Percentiles rank a stretch among this genome's conserved stretches.
Conservation (phyloP, 2,329 filamentous ascomycete genomes). For the Arthrobotrys entomopaga region DNA sequence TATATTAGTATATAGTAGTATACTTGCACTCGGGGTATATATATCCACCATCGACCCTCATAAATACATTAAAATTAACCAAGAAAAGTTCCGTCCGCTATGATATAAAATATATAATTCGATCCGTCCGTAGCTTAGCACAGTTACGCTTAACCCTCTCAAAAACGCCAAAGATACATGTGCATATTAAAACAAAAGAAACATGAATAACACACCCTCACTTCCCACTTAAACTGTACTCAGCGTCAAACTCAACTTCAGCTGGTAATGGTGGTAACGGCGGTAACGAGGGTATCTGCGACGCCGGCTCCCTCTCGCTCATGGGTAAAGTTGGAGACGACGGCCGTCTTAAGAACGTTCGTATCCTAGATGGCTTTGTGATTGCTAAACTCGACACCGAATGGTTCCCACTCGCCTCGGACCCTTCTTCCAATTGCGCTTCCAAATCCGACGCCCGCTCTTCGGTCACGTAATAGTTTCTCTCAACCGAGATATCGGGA, state of each 20-base stretch:
- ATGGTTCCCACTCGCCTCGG: conserved; percentile 10
- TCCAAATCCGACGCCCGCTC: conserved; percentile 43
- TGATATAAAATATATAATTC: too few relatives aligned
- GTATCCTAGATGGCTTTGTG: conserved; percentile 21
- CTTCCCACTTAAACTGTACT: not conserved
- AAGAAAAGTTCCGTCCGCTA: too few relatives aligned
- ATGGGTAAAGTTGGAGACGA: conserved; percentile 35
- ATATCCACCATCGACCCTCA: too few relatives aligned
- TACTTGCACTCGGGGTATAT: too few relatives aligned
- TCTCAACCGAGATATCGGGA: conserved; percentile 48
- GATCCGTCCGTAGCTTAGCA: not conserved
- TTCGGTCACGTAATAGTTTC: conserved; percentile 43
- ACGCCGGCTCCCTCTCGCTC: not conserved
- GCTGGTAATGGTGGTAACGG: not conserved
- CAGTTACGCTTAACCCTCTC: not conserved
- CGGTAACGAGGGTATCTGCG: conserved; percentile 3
- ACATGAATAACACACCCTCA: not conserved
- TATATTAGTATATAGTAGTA: too few relatives aligned
- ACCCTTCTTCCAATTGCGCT: conserved; percentile 1
- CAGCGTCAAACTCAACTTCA: not conserved
- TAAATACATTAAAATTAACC: too few relatives aligned
- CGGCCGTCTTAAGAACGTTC: conserved; percentile 35
- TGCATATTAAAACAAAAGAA: not conserved
- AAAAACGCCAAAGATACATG: not conserved
- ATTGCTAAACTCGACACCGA: conserved; percentile 14